Percentiles rank a stretch among this genome's conserved stretches.
Evolutionary conservation across 345 rosid species (phyloP).

Genomic region (Gossypium herbaceum): DNA sequence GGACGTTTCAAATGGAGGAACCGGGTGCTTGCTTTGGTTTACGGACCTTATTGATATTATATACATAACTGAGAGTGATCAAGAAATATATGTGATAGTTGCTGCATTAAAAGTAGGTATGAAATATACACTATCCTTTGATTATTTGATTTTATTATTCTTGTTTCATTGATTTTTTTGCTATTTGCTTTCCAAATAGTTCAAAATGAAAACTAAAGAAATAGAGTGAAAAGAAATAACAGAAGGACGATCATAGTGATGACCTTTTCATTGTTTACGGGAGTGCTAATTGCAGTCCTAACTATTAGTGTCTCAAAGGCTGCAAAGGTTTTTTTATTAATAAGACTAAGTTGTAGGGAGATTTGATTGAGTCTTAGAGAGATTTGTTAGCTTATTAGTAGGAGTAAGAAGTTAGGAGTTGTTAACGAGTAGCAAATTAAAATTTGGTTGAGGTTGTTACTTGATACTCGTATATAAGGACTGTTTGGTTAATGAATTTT

Average conservation of each 20-base stretch:
- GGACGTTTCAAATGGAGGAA: slow-evolving; percentile 31
- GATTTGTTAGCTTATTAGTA: background rate
- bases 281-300: background rate
- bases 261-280: background rate
- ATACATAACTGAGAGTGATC: slow-evolving; percentile 23
- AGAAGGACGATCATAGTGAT: background rate
- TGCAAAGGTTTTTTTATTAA: too few species aligned
- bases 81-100: slow-evolving; percentile 36
- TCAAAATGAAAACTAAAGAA: background rate
- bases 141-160: background rate
- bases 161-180: background rate
- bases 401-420: too few species aligned
- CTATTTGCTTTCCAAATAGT: background rate
- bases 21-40: slow-evolving; percentile 45
- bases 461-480: too few species aligned
- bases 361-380: too few species aligned
- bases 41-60: slow-evolving; percentile 34
- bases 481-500: too few species aligned
- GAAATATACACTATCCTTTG: background rate
- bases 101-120: slow-evolving; percentile 29
- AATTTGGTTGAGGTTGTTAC: too few species aligned
- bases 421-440: too few species aligned
- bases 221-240: background rate
- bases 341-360: too few species aligned
- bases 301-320: too few species aligned